These are phyloP conservation scores for Phialemoniopsis sp. DNA, from an alignment of 2,329 filamentous ascomycete genomes.

Conservation along the genomic window DNA sequence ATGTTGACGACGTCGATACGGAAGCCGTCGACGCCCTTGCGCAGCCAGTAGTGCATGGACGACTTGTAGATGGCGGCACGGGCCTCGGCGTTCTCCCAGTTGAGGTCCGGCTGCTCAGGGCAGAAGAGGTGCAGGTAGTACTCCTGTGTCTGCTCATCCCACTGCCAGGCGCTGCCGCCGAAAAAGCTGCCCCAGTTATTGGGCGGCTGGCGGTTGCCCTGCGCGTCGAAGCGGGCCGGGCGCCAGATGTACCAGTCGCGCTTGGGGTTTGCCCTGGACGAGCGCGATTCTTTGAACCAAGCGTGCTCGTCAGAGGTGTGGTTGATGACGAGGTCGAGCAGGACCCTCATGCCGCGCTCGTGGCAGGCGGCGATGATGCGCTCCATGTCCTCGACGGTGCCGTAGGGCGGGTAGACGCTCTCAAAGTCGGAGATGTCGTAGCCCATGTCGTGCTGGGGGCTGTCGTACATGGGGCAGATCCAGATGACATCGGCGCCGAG, in stretches of 20 bases:
- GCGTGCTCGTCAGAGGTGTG: too few species aligned
- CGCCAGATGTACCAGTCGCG: slow-evolving; percentile 55
- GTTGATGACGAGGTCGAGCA: too few species aligned
- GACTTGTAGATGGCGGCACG: slow-evolving; percentile 62
- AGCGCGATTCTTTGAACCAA: too few species aligned
- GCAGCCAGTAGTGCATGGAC: slow-evolving; percentile 70
- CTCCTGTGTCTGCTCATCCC: slow-evolving; percentile 43
- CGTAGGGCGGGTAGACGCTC: too few species aligned
- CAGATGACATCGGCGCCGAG: slow-evolving; percentile 12
- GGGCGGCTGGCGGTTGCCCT: slow-evolving; percentile 30
- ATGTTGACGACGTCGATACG: slow-evolving; percentile 67
- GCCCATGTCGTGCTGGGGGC: too few species aligned
- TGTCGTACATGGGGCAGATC: slow-evolving; percentile 9
- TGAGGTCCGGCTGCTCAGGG: slow-evolving; percentile 69
- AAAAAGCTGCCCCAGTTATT: slow-evolving; percentile 40
- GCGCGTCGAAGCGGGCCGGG: slow-evolving; percentile 28
- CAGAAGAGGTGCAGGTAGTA: slow-evolving; percentile 62
- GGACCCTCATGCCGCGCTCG: too few species aligned
- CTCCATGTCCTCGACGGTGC: too few species aligned
- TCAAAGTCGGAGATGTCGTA: too few species aligned
- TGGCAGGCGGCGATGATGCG: too few species aligned
- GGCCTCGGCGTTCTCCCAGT: slow-evolving; percentile 68
- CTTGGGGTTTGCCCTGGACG: slow-evolving; percentile 35
- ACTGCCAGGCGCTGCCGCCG: slow-evolving; percentile 36
- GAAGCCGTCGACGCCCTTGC: slow-evolving; percentile 62